Evolutionary conservation across 2,329 filamentous ascomycete genomes (phyloP), one percentile per base, ranked within the genome.

Genomic region (Westerdykella ornata): DNA sequence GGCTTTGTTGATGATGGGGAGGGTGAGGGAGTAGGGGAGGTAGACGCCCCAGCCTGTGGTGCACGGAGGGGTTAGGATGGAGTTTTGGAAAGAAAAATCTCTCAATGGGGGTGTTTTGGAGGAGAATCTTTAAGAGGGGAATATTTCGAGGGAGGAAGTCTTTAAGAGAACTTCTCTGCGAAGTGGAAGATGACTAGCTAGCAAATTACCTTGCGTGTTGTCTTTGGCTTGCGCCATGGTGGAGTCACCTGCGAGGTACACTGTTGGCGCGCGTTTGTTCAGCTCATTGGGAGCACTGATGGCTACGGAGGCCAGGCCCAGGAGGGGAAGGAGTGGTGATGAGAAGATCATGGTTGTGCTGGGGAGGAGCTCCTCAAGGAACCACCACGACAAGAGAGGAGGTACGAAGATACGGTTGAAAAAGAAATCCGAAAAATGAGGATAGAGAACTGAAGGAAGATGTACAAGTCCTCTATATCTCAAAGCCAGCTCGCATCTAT

Each of bases 1-100:
- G 22, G 83, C 82, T 39, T 76, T 68, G 69, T 86, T 86, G 49
- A 76, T 69, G 5, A 84, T 74, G 0, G 68, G 62, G 19, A 70
- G 56, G 9, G 70, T 65, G 42, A 76, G 58, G 32, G 71, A 76
- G 54, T 76, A 72, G 35, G 70, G 67, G 12, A 84, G 68, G 56
- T 76, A 80, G 48, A 75, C 66, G 15, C 80, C 81, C 80, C 81
- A 85, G 33, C 81, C 81, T 73, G 9, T 17, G 13, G 17, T 15
- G 15, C 32, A 15, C n/a, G n/a, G n/a, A n/a, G n/a, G n/a, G n/a
- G 36, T 48, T 20, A 42, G 30, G 8, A 29, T 29, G 26, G n/a
- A n/a, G 26, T 8, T 8, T 29, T 29, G n/a, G n/a, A n/a, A n/a
- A n/a, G n/a, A n/a, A n/a, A n/a, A n/a, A n/a, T n/a, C n/a, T n/a